Base-by-base conservation (phyloP, 1,139 yeast genomes). In the Candida neerlandica region DNA sequence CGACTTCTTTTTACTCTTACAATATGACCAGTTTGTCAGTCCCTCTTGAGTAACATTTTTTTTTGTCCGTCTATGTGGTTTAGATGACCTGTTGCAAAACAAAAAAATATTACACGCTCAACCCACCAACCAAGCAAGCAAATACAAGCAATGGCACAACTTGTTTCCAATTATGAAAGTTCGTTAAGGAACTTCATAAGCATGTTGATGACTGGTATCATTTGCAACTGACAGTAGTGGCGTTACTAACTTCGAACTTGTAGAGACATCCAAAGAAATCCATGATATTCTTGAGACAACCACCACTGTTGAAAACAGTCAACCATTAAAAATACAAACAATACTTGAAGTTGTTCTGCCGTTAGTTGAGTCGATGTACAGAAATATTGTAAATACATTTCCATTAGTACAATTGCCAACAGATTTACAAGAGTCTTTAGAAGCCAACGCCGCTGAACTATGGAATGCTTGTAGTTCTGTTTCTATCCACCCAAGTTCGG, bases 401-500 rank as follows among this genome's bases (percentile, higher is more conserved):
- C 44, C 46, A 9, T 21, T 42, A 15, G 41, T 46, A 29, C 46
- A 47, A 30, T 29, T 51, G 11, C 48, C 51, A 11, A 23, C 16
- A 4, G 43, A 46, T 18, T 40, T 45, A 21, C 48, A 44, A 32
- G 51, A 52, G 11, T 39, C 46, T 14, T 27, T 63, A 3, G 66
- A 62, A 32, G 49, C 47, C 1, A 37, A 51, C 15, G 62, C 64
- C 2, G 58, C 67, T 6, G 58, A 57, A n/a, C 43, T 63, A 6
- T 68, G 72, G 72, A 69, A 68, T 44, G 16, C 37, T 15, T 30
- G 51, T 27, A 38, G 51, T 11, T 41, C 41, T 4, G 26, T 43
- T n/a, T 41, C 51, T 11, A 32, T 23, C 10, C 43, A 44, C 15
- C 10, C 34, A 3, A 32, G 23, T 7, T 12, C 35, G 2, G 27